Percentiles rank a stretch among this genome's conserved stretches.
Conservation (phyloP, 2,329 filamentous ascomycete species). For the Exserohilum rostratum region DNA sequence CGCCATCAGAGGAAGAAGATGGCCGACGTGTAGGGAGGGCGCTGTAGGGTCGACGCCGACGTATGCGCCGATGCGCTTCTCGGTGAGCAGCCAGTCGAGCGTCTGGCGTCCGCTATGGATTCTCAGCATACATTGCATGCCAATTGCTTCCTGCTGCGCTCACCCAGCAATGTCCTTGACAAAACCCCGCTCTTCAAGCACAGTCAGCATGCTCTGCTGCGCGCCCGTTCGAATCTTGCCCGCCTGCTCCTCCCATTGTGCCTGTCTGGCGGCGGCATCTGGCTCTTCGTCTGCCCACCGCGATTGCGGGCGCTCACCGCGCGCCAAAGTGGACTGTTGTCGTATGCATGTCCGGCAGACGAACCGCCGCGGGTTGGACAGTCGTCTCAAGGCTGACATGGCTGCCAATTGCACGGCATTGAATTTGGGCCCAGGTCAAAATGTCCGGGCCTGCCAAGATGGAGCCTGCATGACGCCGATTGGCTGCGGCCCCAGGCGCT, state of each 20-base stretch:
- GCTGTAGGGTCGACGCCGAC: slow-evolving; percentile 85
- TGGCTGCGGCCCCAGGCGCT: slow-evolving; percentile 20
- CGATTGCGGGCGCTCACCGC: slow-evolving; percentile 21
- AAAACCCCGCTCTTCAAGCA: slow-evolving; percentile 73
- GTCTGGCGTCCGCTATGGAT: slow-evolving; percentile 52
- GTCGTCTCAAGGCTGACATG: slow-evolving; percentile 38
- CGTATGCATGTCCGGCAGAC: slow-evolving; percentile 39
- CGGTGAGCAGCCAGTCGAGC: slow-evolving; percentile 68
- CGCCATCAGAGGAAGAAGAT: slow-evolving; percentile 81
- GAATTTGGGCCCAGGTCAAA: slow-evolving; percentile 19
- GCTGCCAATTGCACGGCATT: slow-evolving; percentile 28
- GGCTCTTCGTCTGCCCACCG: slow-evolving; percentile 30
- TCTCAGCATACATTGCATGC: slow-evolving; percentile 16
- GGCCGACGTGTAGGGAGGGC: slow-evolving; percentile 78
- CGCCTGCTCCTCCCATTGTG: slow-evolving; percentile 39
- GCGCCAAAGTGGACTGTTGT: slow-evolving; percentile 23
- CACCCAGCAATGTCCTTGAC: slow-evolving; percentile 78
- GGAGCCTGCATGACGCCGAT: slow-evolving; percentile 18
- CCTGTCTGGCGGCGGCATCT: slow-evolving; percentile 20
- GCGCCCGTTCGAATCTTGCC: slow-evolving; percentile 34
- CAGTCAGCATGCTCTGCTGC: slow-evolving; percentile 60
- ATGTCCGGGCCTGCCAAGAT: slow-evolving; percentile 28
- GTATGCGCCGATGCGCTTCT: slow-evolving; percentile 73
- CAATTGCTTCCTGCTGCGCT: slow-evolving; percentile 30
- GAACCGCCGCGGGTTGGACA: slow-evolving; percentile 35